Conservation (phyloP, 2,329 filamentous ascomycete genomes). For the Epichloe festucae region DNA sequence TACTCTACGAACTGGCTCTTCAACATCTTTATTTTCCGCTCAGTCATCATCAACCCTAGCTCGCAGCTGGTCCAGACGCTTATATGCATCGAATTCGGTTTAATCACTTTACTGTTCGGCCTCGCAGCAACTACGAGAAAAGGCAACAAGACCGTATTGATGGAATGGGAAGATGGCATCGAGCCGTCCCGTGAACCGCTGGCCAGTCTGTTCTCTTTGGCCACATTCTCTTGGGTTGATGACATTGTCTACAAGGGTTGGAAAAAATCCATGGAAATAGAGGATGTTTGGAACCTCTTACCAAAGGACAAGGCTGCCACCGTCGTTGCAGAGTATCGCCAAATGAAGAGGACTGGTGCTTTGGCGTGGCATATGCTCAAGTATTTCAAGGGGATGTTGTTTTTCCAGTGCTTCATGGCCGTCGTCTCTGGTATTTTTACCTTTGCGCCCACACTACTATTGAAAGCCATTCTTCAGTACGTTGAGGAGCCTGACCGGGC, state of each 20-base stretch:
- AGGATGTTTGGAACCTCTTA: constrained; percentile 83
- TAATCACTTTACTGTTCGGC: constrained; percentile 60
- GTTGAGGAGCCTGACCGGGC: constrained; percentile 69
- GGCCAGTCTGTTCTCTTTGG: constrained; percentile 77
- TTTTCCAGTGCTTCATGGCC: constrained; percentile 71
- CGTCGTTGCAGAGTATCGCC: constrained; percentile 72
- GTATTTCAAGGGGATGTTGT: constrained; percentile 66
- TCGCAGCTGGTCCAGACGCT: constrained; percentile 51
- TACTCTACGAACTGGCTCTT: constrained; percentile 78
- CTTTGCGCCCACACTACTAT: constrained; percentile 80
- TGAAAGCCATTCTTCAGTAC: constrained; percentile 86
- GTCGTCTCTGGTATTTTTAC: constrained; percentile 69
- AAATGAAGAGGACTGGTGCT: constrained; percentile 67
- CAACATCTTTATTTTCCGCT: constrained; percentile 66
- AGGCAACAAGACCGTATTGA: constrained; percentile 76
- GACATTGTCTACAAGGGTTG: constrained; percentile 81
- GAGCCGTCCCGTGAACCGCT: constrained; percentile 77
- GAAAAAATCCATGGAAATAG: constrained; percentile 69
- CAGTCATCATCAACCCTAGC: constrained; percentile 64
- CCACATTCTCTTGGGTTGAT: constrained; percentile 86
- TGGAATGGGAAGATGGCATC: constrained; percentile 82
- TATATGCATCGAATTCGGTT: constrained; percentile 58
- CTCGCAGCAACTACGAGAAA: constrained; percentile 75
- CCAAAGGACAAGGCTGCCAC: constrained; percentile 76
- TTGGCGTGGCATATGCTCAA: constrained; percentile 70